phyloP scores from a whole-genome alignment of 2,329 filamentous ascomycete genomes.

The Aureobasidium mangrovei region DNA sequence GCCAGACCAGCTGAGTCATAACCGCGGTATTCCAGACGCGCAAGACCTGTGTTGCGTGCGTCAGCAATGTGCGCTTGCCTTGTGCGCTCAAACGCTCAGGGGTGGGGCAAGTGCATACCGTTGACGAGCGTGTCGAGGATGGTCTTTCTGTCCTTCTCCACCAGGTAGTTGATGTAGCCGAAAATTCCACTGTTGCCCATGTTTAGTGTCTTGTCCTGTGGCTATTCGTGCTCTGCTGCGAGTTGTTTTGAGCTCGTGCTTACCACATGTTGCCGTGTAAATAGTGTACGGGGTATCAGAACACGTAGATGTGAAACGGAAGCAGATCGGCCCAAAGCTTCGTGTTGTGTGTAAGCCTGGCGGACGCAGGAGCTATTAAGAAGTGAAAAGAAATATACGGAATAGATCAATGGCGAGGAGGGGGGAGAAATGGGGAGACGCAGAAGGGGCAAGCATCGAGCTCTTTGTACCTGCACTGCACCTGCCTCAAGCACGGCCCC shows the following conservation, averaged over 20 bases:
- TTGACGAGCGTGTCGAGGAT: conserved; percentile 95
- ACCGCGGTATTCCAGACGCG: conserved; percentile 93
- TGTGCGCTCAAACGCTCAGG: neutral
- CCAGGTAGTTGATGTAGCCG: conserved; percentile 98
- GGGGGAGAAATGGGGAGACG: neutral
- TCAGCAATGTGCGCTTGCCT: conserved; percentile 16
- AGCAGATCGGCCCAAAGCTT: neutral
- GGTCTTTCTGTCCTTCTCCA: conserved; percentile 96
- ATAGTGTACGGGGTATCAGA: neutral
- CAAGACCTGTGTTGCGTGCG: conserved; percentile 56
- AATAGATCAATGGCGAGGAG: neutral
- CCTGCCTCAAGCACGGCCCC: neutral
- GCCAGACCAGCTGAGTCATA: conserved; percentile 97
- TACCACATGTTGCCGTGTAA: conserved; percentile 15
- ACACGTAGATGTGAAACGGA: conserved; percentile 3
- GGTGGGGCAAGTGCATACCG: conserved; percentile 49
- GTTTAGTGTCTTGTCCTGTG: neutral
- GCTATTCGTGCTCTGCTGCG: neutral
- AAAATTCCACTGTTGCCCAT: conserved; percentile 58
- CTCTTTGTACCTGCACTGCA: neutral
- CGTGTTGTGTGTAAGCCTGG: neutral
- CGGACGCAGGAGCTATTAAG: conserved; percentile 1
- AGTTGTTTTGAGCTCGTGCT: neutral
- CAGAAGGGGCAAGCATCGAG: conserved; percentile 13
- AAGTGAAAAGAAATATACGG: conserved; percentile 2